phyloP scores from a whole-genome alignment of 768 basidiomycete species.

The Kwoniella shandongensis region DNA sequence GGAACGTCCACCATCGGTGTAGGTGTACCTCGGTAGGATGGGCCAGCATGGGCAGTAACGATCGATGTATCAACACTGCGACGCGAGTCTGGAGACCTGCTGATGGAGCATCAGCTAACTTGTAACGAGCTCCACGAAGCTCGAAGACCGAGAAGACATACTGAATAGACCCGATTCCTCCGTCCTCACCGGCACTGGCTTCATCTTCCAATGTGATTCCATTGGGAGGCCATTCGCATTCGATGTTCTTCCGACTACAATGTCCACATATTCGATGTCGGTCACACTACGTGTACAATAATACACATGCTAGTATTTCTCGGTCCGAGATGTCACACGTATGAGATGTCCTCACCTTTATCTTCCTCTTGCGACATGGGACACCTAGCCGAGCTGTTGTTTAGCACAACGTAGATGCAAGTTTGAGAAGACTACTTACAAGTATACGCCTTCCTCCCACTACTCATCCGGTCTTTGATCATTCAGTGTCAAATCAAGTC shows the following conservation, averaged over 20 bases:
- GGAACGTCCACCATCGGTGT: slow-evolving; percentile 10
- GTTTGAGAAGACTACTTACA: no score
- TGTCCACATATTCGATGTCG: slow-evolving; percentile 14
- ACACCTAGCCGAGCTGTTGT: slow-evolving; percentile 6
- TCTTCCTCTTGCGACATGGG: slow-evolving; percentile 13
- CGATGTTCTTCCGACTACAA: slow-evolving; percentile 1
- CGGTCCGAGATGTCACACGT: neutral
- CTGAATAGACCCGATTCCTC: no score
- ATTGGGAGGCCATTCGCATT: slow-evolving; percentile 14
- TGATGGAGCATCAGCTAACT: neutral
- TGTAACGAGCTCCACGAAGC: no score
- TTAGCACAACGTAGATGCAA: no score
- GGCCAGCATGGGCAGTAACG: no score
- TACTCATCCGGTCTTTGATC: no score
- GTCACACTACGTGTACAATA: slow-evolving; percentile 11
- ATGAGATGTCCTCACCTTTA: slow-evolving; percentile 7
- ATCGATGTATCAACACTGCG: neutral
- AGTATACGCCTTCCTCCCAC: slow-evolving; percentile 14
- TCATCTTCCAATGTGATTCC: slow-evolving; percentile 8
- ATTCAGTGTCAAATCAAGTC: no score
- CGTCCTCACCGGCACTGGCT: no score
- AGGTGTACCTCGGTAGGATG: no score
- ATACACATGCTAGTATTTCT: no score
- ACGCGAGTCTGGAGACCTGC: neutral
- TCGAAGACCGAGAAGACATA: no score